Percentiles rank a stretch among this genome's conserved stretches.
These are phyloP conservation scores for Artemisia annua DNA, from an alignment of 129 eudicot species.

Conservation along the genomic window DNA sequence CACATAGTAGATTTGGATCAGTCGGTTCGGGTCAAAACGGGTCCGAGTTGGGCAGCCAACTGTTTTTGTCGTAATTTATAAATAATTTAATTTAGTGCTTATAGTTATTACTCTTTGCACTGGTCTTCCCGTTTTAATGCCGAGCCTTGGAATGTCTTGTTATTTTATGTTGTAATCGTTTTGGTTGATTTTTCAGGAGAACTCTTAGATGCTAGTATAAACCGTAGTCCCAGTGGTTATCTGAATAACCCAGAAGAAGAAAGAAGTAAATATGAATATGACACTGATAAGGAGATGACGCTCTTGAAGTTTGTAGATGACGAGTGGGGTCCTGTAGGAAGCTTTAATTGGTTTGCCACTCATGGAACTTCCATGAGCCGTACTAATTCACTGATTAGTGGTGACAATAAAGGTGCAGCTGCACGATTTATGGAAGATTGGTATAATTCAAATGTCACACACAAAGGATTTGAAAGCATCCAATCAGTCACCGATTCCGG, in stretches of 20 bases:
- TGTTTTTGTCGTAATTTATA: not conserved
- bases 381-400: constrained; percentile 81
- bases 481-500: constrained; percentile 27
- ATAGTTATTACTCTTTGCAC: not conserved
- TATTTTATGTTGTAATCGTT: not conserved
- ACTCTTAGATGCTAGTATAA: constrained; percentile 77
- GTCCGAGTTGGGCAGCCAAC: not conserved
- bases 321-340: constrained; percentile 92
- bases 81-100: not conserved
- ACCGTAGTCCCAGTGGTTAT: constrained; percentile 97
- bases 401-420: constrained; percentile 99
- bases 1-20: not conserved
- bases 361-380: constrained; percentile 99
- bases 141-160: not conserved
- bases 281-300: constrained; percentile 93
- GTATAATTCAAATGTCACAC: constrained; percentile 38
- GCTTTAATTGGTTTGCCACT: constrained; percentile 98
- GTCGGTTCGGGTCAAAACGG: not conserved
- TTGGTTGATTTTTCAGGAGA: constrained; percentile 57
- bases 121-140: too few relatives aligned
- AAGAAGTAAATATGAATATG: constrained; percentile 68
- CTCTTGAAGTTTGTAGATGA: constrained; percentile 88
- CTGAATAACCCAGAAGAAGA: constrained; percentile 79
- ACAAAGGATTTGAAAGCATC: constrained; percentile 33
- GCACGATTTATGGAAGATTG: constrained; percentile 99